These are phyloP conservation scores for Schoenoplectus tabernaemontani DNA, from an alignment of 202 grass and related monocot species.

Conservation along the genomic window DNA sequence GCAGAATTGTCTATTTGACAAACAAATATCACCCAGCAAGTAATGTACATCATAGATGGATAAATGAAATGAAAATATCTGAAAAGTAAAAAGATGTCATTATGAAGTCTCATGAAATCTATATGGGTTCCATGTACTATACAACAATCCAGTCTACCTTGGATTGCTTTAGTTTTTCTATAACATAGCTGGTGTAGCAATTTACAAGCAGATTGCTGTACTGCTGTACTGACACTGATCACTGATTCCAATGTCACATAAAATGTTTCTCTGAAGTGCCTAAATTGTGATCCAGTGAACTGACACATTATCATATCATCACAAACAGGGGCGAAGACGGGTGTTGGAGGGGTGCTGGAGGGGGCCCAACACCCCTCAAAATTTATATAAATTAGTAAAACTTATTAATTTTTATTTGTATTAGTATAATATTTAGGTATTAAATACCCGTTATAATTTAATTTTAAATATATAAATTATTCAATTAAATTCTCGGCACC, in stretches of 20 bases:
- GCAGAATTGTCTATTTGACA: neutral
- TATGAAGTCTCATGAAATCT: neutral
- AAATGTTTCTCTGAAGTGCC: neutral
- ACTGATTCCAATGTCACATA: neutral
- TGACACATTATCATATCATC: neutral
- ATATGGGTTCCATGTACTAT: neutral
- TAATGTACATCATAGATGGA: neutral
- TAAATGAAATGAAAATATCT: neutral
- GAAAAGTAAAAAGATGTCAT: neutral
- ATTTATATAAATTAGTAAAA: too few relatives aligned
- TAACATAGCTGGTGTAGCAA: neutral
- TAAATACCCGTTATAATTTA: too few relatives aligned
- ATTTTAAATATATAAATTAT: too few relatives aligned
- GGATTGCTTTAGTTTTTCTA: neutral
- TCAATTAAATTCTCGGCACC: too few relatives aligned
- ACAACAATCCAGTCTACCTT: neutral
- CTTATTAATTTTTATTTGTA: too few relatives aligned
- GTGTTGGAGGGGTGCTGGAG: too few relatives aligned
- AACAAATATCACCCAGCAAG: neutral
- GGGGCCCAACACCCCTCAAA: too few relatives aligned
- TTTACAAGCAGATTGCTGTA: neutral
- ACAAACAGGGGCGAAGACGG: too few relatives aligned
- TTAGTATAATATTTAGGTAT: too few relatives aligned
- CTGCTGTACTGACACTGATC: neutral
- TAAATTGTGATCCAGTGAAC: neutral